Conservation (phyloP, 805 yeast genomes). For the Candida easanensis region DNA sequence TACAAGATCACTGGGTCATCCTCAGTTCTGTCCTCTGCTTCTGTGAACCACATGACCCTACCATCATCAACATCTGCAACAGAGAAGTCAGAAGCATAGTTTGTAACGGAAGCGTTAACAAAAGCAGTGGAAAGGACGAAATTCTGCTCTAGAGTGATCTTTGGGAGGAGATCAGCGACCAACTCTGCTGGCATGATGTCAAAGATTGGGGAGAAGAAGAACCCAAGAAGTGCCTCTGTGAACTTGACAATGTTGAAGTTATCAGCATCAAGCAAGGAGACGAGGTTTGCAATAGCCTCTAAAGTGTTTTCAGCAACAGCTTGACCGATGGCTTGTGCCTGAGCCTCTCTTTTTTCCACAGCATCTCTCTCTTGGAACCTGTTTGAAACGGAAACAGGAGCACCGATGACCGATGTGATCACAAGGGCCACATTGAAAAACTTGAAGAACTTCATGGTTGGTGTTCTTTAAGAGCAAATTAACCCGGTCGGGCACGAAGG, state of each 20-base stretch:
- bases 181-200: constrained; percentile 6
- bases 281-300: neutral
- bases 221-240: constrained; percentile 4
- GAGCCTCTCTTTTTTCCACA: constrained; percentile 6
- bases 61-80: constrained; percentile 3
- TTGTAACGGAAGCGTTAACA: constrained; percentile 4
- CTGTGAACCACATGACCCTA: constrained; percentile 13
- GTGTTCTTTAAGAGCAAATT: no score
- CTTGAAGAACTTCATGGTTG: no score
- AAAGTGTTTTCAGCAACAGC: neutral
- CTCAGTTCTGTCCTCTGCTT: constrained; percentile 27
- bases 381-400: no score
- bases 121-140: constrained; percentile 6
- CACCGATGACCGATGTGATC: no score
- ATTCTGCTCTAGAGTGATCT: constrained; percentile 3
- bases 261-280: constrained; percentile 2
- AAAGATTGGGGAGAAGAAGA: constrained; percentile 3
- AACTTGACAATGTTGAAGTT: constrained; percentile 10
- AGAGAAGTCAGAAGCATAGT: constrained; percentile 2
- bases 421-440: no score
- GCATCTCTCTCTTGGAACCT: no score
- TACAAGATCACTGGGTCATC: constrained; percentile 17
- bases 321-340: neutral
- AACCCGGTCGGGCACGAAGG: no score
- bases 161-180: constrained; percentile 5